Evolutionary conservation across 1,284 basidiomycete species (phyloP).

Genomic region (Phenoliferia sp.): DNA sequence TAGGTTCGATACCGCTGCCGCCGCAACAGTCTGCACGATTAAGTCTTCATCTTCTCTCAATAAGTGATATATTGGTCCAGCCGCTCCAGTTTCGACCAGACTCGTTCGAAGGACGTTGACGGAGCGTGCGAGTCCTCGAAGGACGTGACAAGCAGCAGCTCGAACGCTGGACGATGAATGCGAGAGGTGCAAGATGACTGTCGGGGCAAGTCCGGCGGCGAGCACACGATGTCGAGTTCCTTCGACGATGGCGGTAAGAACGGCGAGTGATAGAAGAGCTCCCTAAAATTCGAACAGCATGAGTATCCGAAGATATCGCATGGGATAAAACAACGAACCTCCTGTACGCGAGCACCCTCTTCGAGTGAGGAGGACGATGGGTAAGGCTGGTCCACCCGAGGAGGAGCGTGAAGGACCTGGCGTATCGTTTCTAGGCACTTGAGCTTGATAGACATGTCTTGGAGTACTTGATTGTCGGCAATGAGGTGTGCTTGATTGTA

Average conservation of each 20-base stretch:
- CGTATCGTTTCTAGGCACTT: slow-evolving; percentile 41
- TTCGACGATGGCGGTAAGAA: slow-evolving; percentile 64
- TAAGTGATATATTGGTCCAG: slow-evolving; percentile 53
- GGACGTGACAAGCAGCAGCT: slow-evolving; percentile 76
- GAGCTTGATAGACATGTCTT: slow-evolving; percentile 60
- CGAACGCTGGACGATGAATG: slow-evolving; percentile 68
- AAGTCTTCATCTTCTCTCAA: slow-evolving; percentile 54
- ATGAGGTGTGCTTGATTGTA: slow-evolving; percentile 70
- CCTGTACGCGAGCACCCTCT: slow-evolving; percentile 55
- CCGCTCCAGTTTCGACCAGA: slow-evolving; percentile 73
- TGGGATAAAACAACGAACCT: slow-evolving; percentile 48
- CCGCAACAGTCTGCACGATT: slow-evolving; percentile 65
- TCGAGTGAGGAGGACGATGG: slow-evolving; percentile 45
- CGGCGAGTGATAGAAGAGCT: slow-evolving; percentile 61
- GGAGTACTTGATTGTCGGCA: slow-evolving; percentile 61
- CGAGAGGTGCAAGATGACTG: slow-evolving; percentile 53
- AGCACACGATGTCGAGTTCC: slow-evolving; percentile 64
- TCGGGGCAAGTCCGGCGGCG: slow-evolving; percentile 54
- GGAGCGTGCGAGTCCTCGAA: slow-evolving; percentile 70
- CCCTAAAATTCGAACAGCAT: slow-evolving; percentile 48
- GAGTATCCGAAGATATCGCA: no score
- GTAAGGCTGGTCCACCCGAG: slow-evolving; percentile 17
- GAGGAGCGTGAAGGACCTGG: slow-evolving; percentile 13
- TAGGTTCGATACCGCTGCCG: slow-evolving; percentile 74
- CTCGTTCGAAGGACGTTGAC: slow-evolving; percentile 73